Percentiles rank a stretch among this genome's conserved stretches.
Evolutionary conservation across 371 early-diverging fungal genomes (phyloP).

Genomic region (Mucor racemosus): DNA sequence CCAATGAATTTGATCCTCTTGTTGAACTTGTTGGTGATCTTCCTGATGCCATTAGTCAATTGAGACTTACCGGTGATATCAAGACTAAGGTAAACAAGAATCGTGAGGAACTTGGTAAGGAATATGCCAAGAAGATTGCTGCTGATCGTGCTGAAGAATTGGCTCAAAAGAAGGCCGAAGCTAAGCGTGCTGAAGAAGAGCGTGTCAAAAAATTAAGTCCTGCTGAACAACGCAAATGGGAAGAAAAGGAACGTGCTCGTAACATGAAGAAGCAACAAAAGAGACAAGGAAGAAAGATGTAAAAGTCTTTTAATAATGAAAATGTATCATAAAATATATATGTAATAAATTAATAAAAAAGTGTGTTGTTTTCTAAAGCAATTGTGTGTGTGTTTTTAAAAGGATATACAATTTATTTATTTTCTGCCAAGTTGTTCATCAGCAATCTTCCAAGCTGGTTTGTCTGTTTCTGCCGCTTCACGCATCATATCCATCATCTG

Average conservation of each 20-base stretch:
- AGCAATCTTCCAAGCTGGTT: constrained; percentile 43
- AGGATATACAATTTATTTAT: background rate
- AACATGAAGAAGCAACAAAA: constrained; percentile 65
- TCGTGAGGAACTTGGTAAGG: constrained; percentile 53
- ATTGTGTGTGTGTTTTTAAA: background rate
- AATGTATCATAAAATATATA: constrained; percentile 30
- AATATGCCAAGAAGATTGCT: constrained; percentile 50
- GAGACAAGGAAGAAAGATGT: constrained; percentile 44
- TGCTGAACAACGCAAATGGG: constrained; percentile 77
- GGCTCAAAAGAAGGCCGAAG: constrained; percentile 56
- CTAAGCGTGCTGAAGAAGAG: constrained; percentile 73
- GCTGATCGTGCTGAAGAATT: constrained; percentile 60
- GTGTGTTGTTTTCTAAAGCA: background rate
- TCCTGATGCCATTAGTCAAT: constrained; percentile 34
- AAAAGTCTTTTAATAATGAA: constrained; percentile 18
- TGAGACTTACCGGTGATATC: constrained; percentile 35
- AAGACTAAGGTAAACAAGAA: constrained; percentile 46
- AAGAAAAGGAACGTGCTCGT: constrained; percentile 73
- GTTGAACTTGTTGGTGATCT: constrained; percentile 43
- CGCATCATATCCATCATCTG: constrained; percentile 45
- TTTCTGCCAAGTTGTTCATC: constrained; percentile 21
- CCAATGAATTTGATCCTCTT: constrained; percentile 29
- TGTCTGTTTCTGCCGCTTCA: constrained; percentile 43
- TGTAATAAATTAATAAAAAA: constrained; percentile 7
- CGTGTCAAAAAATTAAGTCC: constrained; percentile 65